Conservation (phyloP, 1,284 basidiomycete species). For the Leccinum ponderosum region DNA sequence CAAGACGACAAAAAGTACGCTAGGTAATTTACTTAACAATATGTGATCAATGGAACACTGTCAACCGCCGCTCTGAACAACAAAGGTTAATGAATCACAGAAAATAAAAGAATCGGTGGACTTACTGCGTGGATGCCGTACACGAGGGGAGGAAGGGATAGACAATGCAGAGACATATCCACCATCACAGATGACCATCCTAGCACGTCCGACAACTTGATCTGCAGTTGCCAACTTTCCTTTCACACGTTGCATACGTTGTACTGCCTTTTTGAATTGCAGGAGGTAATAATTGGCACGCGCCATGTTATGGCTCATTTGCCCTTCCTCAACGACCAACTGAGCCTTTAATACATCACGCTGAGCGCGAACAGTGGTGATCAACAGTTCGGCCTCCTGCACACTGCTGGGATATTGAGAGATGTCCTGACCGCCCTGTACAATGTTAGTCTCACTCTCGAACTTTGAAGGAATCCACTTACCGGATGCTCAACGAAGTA, state of each 20-base stretch:
- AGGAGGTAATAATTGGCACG: neutral
- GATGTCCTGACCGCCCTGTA: no score
- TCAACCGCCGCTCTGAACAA: neutral
- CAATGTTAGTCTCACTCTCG: no score
- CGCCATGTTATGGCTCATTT: neutral
- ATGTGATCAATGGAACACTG: neutral
- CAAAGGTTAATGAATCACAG: neutral
- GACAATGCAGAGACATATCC: neutral
- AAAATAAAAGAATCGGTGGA: no score
- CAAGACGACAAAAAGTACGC: no score
- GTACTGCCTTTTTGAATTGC: neutral
- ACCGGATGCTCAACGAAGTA: no score
- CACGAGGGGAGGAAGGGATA: neutral
- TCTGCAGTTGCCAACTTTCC: neutral
- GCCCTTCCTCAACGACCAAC: neutral
- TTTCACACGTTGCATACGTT: neutral
- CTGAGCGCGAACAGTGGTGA: neutral
- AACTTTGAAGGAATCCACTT: no score
- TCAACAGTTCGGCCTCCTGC: neutral
- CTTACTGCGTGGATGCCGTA: neutral
- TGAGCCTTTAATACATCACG: neutral
- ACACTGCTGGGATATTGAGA: no score
- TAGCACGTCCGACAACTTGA: neutral
- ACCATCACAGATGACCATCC: neutral
- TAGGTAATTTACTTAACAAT: neutral